phyloP scores from a whole-genome alignment of 805 yeast species.

The Vanderwaltozyma polyspora region DNA sequence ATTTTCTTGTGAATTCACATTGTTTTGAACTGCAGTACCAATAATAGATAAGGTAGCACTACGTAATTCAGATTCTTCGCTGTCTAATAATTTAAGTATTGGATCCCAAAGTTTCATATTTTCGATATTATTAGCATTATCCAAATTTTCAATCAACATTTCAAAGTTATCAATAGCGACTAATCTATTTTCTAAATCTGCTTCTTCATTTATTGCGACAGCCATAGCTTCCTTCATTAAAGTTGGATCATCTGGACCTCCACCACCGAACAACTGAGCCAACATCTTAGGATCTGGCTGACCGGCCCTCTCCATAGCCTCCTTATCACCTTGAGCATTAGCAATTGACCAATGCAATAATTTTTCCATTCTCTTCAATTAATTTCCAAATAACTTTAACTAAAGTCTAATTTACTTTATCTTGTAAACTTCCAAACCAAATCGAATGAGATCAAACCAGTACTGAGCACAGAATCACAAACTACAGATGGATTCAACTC shows the following conservation, averaged over 20 bases:
- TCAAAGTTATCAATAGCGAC: constrained; percentile 85
- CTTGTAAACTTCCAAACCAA: not conserved
- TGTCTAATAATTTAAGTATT: constrained; percentile 42
- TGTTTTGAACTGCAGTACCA: constrained; percentile 91
- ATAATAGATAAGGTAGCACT: constrained; percentile 58
- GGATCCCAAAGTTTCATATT: constrained; percentile 73
- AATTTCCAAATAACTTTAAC: not conserved
- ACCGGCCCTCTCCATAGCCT: constrained; percentile 51
- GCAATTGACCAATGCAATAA: constrained; percentile 86
- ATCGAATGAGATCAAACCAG: too few species aligned
- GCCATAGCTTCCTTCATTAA: constrained; percentile 70
- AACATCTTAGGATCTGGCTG: constrained; percentile 70
- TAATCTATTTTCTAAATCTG: constrained; percentile 50
- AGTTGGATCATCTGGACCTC: constrained; percentile 76
- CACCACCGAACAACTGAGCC: constrained; percentile 63
- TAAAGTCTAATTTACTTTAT: too few species aligned
- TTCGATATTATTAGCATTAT: constrained; percentile 88
- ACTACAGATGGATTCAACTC: too few species aligned
- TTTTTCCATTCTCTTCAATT: constrained; percentile 57
- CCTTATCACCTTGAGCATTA: constrained; percentile 60
- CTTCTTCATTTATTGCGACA: constrained; percentile 47
- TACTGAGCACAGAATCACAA: too few species aligned
- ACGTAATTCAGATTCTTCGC: constrained; percentile 36
- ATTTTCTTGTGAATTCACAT: constrained; percentile 60
- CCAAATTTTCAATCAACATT: constrained; percentile 85